Percentiles rank a stretch among this genome's conserved stretches.
Conservation (phyloP, 2,329 filamentous ascomycete species). For the Colletotrichum godetiae region DNA sequence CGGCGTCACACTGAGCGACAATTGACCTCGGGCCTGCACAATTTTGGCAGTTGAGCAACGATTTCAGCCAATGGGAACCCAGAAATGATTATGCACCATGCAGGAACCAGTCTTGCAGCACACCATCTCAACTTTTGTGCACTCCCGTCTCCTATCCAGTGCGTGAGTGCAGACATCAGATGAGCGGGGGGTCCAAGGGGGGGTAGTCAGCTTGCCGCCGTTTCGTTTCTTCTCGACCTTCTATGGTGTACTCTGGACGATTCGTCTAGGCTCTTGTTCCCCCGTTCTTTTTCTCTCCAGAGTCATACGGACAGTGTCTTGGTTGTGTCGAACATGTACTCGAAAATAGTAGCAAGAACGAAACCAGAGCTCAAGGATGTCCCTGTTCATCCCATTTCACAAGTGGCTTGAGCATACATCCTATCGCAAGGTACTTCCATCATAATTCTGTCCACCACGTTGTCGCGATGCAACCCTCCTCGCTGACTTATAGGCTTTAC, state of each 20-base stretch:
- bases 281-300: conserved; percentile 1
- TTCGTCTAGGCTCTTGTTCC: conserved; percentile 3
- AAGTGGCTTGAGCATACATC: not conserved
- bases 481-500: not conserved
- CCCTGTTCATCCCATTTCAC: conserved; percentile 25
- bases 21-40: conserved; percentile 20
- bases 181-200: conserved; percentile 13
- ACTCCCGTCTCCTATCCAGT: conserved; percentile 25
- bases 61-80: conserved; percentile 13
- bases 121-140: conserved; percentile 27
- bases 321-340: conserved; percentile 8
- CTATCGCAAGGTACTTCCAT: not conserved
- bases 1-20: conserved; percentile 24
- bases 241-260: not conserved
- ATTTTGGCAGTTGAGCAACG: not conserved
- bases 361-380: not conserved
- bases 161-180: conserved; percentile 1
- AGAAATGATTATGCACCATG: conserved; percentile 13
- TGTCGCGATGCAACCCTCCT: not conserved
- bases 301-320: not conserved
- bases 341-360: not conserved
- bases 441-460: conserved; percentile 9
- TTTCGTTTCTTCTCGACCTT: conserved; percentile 20
- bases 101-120: conserved; percentile 24
- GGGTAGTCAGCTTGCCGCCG: conserved; percentile 12